These are phyloP conservation scores for Castanopsis chinensis DNA, from an alignment of 306 rosid genomes.

Conservation along the genomic window DNA sequence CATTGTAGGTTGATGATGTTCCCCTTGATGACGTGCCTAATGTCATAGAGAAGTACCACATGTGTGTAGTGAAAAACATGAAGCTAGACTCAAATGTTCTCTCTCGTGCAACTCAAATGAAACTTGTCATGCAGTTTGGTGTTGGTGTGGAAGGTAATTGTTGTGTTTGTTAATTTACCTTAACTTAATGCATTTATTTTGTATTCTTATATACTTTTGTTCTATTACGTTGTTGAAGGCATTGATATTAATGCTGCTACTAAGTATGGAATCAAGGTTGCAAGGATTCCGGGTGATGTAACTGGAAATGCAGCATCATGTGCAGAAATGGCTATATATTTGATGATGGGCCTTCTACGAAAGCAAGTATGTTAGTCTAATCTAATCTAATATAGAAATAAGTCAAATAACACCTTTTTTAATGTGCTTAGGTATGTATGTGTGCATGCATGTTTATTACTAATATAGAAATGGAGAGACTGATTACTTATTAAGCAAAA, in stretches of 20 bases:
- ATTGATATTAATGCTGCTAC: constrained; percentile 91
- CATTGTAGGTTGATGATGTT: constrained; percentile 69
- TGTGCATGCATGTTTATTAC: background rate
- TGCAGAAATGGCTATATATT: constrained; percentile 91
- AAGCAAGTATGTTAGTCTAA: constrained; percentile 62
- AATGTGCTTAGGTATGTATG: background rate
- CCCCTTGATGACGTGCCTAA: constrained; percentile 64
- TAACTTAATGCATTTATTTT: background rate
- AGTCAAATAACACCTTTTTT: background rate
- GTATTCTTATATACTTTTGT: constrained; percentile 6
- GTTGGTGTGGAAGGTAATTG: constrained; percentile 85
- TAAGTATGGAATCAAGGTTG: constrained; percentile 81
- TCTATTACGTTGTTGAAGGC: constrained; percentile 45
- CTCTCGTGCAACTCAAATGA: constrained; percentile 65
- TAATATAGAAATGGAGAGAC: too few relatives aligned
- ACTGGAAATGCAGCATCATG: constrained; percentile 88
- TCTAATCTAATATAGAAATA: background rate
- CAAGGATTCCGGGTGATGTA: constrained; percentile 63
- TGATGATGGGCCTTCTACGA: constrained; percentile 80
- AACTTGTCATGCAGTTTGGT: constrained; percentile 86
- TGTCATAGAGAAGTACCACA: constrained; percentile 55
- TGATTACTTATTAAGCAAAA: too few relatives aligned
- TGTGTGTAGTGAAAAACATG: constrained; percentile 62
- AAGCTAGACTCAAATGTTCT: constrained; percentile 60
- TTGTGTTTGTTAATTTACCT: constrained; percentile 12